These are phyloP conservation scores for Chenopodium quinoa DNA, from an alignment of 148 eudicot species.

Conservation along the genomic window DNA sequence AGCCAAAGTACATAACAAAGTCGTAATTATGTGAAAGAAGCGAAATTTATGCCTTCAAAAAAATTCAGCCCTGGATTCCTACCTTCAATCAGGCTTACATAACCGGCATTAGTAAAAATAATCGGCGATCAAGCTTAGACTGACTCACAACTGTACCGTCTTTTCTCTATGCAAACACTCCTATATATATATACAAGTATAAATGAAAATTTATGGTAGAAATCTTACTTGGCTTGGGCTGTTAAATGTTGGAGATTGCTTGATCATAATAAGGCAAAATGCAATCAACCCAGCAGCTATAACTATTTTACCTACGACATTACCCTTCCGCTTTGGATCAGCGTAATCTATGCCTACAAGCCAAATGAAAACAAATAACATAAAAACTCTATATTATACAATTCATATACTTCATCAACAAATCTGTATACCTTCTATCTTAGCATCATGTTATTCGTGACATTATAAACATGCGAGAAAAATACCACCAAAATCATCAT, in stretches of 20 bases:
- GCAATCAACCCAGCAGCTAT: slow-evolving; percentile 59
- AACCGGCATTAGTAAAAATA: no score
- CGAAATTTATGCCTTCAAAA: neutral
- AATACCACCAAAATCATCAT: neutral
- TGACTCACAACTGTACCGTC: neutral
- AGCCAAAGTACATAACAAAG: neutral
- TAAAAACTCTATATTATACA: no score
- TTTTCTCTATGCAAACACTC: neutral
- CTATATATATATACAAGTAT: neutral
- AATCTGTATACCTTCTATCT: neutral
- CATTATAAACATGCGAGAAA: neutral
- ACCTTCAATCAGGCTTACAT: neutral
- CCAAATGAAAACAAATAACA: neutral
- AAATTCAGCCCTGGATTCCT: neutral
- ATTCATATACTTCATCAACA: neutral
- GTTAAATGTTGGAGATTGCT: slow-evolving; percentile 57
- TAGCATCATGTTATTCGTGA: neutral
- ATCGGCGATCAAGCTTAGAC: no score
- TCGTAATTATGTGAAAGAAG: neutral
- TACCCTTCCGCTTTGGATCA: slow-evolving; percentile 65
- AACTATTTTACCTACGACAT: slow-evolving; percentile 47
- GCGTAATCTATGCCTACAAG: slow-evolving; percentile 62
- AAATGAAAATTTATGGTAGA: neutral
- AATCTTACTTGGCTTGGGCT: slow-evolving; percentile 59
- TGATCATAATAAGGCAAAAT: slow-evolving; percentile 62